phyloP scores from a whole-genome alignment of 176 grass and related monocot genomes.

The Triticum turgidum region DNA sequence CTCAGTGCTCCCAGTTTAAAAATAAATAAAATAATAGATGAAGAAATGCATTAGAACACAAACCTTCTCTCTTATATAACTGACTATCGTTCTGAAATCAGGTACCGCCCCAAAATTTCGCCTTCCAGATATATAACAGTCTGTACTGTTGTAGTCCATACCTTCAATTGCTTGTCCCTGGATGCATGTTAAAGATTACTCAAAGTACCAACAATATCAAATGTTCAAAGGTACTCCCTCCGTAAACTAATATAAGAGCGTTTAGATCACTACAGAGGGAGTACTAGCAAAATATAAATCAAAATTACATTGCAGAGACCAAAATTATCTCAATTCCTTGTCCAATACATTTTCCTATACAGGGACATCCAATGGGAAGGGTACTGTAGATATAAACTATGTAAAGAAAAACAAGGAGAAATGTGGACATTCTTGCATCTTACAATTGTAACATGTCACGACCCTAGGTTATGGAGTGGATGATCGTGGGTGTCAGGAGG shows the following conservation, averaged over 20 bases:
- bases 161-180: conserved; percentile 38
- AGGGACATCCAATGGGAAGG: background rate
- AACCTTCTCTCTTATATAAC: conserved; percentile 84
- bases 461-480: background rate
- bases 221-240: background rate
- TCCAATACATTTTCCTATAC: background rate
- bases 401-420: background rate
- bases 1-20: background rate
- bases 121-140: conserved; percentile 29
- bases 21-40: background rate
- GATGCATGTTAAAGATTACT: conserved; percentile 23
- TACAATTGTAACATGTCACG: background rate
- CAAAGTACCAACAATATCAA: background rate
- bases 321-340: background rate
- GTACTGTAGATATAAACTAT: background rate
- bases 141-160: conserved; percentile 6
- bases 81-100: conserved; percentile 56
- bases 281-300: background rate
- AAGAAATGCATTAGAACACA: conserved; percentile 18
- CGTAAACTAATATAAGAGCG: no score
- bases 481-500: background rate
- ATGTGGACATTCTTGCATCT: background rate
- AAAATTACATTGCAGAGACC: background rate
- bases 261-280: no score
- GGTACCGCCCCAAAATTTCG: conserved; percentile 25